A percentile compares a stretch with the other conserved stretches of the same genome.
Conservation (phyloP, 2,329 filamentous ascomycete species). For the Colletotrichum neosansevieriae region DNA sequence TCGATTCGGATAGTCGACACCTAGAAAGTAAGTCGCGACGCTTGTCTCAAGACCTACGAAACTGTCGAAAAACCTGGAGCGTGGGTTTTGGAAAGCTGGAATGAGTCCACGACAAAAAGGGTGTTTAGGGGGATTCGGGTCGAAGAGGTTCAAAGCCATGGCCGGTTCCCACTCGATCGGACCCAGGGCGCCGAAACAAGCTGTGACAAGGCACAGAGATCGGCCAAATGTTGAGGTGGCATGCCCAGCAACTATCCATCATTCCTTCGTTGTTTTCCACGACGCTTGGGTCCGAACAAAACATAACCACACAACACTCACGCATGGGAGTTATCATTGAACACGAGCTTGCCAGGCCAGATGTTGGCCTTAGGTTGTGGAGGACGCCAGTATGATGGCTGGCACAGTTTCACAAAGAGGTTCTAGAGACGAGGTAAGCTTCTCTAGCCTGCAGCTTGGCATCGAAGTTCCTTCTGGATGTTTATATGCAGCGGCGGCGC, state of each 20-base stretch:
- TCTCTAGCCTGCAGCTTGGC: slow-evolving; percentile 8
- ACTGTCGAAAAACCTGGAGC: too few relatives aligned
- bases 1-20: too few relatives aligned
- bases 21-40: too few relatives aligned
- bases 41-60: too few relatives aligned
- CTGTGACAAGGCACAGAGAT: slow-evolving; percentile 12
- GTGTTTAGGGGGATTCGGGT: background rate
- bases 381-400: background rate
- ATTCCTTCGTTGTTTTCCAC: background rate
- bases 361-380: background rate
- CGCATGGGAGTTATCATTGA: background rate
- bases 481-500: slow-evolving; percentile 1
- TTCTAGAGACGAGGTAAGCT: background rate
- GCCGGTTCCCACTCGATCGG: slow-evolving; percentile 18
- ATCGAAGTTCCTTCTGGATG: slow-evolving; percentile 2
- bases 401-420: background rate
- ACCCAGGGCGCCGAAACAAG: slow-evolving; percentile 18
- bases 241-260: slow-evolving; percentile 8
- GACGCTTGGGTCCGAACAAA: background rate
- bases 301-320: background rate
- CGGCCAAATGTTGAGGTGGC: slow-evolving; percentile 15
- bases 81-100: too few relatives aligned
- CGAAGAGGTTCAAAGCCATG: background rate
- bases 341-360: background rate
- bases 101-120: background rate